Evolutionary conservation across 257 asterid species (phyloP).

Genomic region (Echium plantagineum): DNA sequence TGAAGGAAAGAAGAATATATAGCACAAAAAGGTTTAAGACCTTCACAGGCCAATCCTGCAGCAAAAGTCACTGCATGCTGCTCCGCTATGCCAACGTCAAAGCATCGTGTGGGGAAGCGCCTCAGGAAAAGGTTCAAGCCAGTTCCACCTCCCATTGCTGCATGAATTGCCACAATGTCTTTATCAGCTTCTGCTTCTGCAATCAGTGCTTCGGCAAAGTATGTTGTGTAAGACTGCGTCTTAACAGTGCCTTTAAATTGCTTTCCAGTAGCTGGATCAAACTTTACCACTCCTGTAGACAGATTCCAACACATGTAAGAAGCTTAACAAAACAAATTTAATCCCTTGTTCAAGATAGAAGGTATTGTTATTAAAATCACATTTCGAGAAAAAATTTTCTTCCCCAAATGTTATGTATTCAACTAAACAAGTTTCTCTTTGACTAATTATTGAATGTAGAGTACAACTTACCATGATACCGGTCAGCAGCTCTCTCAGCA

Average conservation of each 20-base stretch:
- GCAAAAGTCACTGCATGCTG: conserved; percentile 73
- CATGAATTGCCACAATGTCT: conserved; percentile 56
- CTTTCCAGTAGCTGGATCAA: conserved; percentile 45
- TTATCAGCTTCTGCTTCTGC: conserved; percentile 51
- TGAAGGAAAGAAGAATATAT: conserved; percentile 62
- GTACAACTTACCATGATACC: conserved; percentile 40
- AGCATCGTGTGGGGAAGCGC: conserved; percentile 38
- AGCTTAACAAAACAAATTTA: no score
- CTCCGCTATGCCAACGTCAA: conserved; percentile 64
- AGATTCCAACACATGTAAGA: not conserved
- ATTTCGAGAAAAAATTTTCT: no score
- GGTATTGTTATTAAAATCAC: no score
- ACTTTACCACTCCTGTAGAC: conserved; percentile 46
- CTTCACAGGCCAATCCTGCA: conserved; percentile 58
- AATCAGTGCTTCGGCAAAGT: conserved; percentile 45
- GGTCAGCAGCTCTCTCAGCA: conserved; percentile 48
- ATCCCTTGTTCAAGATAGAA: no score
- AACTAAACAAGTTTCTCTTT: not conserved
- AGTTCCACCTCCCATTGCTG: conserved; percentile 76
- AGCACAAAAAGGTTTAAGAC: conserved; percentile 59
- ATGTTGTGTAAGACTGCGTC: conserved; percentile 41
- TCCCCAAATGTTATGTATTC: not conserved
- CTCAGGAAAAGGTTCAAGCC: conserved; percentile 52
- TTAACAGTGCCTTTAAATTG: conserved; percentile 24
- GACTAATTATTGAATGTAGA: not conserved